phyloP scores from a whole-genome alignment of 202 grass and related monocot genomes.

The Panicum virgatum region DNA sequence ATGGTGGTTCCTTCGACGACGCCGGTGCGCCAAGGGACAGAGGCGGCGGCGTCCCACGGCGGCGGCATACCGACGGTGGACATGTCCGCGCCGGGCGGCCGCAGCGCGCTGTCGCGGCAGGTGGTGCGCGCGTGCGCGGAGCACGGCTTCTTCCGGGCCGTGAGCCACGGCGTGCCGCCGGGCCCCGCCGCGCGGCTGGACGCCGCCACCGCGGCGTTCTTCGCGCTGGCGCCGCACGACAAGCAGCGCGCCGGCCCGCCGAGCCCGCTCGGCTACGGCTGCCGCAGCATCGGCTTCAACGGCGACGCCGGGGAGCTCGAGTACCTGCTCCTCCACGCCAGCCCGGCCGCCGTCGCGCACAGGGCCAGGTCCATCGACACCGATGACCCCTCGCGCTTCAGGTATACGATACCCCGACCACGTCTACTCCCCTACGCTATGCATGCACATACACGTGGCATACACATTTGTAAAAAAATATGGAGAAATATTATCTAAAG shows the following conservation, averaged over 20 bases:
- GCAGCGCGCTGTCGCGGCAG: conserved; percentile 35
- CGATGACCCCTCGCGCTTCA: conserved; percentile 68
- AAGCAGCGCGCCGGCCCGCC: conserved; percentile 85
- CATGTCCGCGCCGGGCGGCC: conserved; percentile 47
- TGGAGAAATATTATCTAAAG: neutral
- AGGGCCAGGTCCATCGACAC: conserved; percentile 64
- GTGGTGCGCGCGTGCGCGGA: conserved; percentile 59
- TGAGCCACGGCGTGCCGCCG: conserved; percentile 65
- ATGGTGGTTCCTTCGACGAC: conserved; percentile 75
- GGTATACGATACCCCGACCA: conserved; percentile 28
- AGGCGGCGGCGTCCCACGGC: neutral
- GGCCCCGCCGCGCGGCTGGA: conserved; percentile 50
- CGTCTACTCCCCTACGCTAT: neutral
- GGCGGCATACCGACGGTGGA: conserved; percentile 66
- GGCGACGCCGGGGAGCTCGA: conserved; percentile 95
- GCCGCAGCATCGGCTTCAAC: conserved; percentile 76
- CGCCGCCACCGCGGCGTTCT: conserved; percentile 56
- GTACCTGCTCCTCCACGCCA: conserved; percentile 90
- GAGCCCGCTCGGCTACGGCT: conserved; percentile 81
- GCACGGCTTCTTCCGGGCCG: conserved; percentile 76
- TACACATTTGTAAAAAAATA: neutral
- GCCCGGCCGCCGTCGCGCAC: conserved; percentile 61
- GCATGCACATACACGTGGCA: neutral
- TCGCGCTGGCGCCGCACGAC: conserved; percentile 47
- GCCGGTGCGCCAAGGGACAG: conserved; percentile 41